Percentiles rank a stretch among this genome's conserved stretches.
Conservation (phyloP, 371 early-diverging fungal species). For the Conidiobolus incongruus region DNA sequence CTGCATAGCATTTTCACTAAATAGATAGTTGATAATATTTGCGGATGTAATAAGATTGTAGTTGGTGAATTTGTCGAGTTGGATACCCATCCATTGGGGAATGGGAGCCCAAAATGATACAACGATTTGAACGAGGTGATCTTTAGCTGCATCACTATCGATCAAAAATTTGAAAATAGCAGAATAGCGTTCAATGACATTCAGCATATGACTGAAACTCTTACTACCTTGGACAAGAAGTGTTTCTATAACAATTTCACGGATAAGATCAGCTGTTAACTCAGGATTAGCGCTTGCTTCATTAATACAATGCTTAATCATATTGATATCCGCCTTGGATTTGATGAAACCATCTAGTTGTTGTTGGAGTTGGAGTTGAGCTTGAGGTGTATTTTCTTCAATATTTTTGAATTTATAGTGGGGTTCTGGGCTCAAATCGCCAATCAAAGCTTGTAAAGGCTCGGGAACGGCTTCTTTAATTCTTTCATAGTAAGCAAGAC, state of each 20-base stretch:
- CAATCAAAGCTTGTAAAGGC: constrained; percentile 28
- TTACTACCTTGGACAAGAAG: constrained; percentile 60
- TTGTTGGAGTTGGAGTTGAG: too few species aligned
- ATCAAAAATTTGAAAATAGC: constrained; percentile 36
- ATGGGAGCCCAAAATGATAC: constrained; percentile 64
- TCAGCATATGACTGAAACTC: constrained; percentile 79
- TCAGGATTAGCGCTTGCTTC: too few species aligned
- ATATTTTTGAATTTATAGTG: constrained; percentile 25
- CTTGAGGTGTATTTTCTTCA: too few species aligned
- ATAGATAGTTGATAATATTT: constrained; percentile 53
- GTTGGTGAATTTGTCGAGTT: constrained; percentile 74
- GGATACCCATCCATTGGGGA: constrained; percentile 65
- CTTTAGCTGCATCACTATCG: constrained; percentile 22
- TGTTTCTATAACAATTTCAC: neutral
- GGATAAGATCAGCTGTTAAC: neutral
- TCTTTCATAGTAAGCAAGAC: constrained; percentile 72
- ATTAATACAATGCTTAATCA: too few species aligned
- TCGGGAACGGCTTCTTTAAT: constrained; percentile 54
- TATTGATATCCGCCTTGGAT: too few species aligned
- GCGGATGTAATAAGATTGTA: constrained; percentile 75
- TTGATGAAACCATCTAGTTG: too few species aligned
- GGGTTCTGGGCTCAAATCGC: constrained; percentile 34
- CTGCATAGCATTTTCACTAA: constrained; percentile 13
- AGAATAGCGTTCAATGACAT: constrained; percentile 55
- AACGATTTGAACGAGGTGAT: constrained; percentile 49